Percentiles rank a stretch among this genome's conserved stretches.
phyloP scores from a whole-genome alignment of 2,329 filamentous ascomycete genomes.

The Echinosphaeria canescens region DNA sequence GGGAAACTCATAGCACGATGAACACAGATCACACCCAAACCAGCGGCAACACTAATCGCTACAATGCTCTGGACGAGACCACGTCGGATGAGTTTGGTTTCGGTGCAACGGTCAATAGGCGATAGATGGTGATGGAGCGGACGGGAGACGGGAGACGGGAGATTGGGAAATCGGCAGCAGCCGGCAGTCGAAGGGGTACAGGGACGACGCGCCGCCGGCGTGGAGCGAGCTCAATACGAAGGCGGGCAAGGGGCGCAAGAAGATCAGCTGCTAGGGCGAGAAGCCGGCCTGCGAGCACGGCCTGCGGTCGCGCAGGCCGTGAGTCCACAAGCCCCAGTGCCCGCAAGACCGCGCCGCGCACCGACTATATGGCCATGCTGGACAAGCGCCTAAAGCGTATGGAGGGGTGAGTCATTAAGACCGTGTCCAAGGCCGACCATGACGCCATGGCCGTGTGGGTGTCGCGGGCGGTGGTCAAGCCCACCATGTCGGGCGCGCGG shows the following conservation, averaged over 20 bases:
- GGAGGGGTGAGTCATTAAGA: conserved; percentile 95
- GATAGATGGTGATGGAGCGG: conserved; percentile 23
- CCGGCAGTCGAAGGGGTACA: conserved; percentile 34
- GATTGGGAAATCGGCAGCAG: too few relatives aligned
- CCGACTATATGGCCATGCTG: conserved; percentile 98
- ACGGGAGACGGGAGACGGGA: too few relatives aligned
- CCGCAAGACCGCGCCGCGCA: conserved; percentile 79
- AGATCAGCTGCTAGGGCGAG: conserved; percentile 93
- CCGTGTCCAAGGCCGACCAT: conserved; percentile 72
- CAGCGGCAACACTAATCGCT: too few relatives aligned
- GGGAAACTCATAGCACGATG: too few relatives aligned
- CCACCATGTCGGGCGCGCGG: conserved; percentile 37
- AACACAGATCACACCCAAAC: too few relatives aligned
- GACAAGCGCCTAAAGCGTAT: conserved; percentile 91
- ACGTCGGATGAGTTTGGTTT: conserved; percentile 37
- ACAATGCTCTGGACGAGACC: conserved; percentile 27
- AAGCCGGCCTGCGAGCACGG: conserved; percentile 97
- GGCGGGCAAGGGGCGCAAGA: conserved; percentile 94
- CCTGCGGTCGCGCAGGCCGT: conserved; percentile 75
- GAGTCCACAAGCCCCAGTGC: conserved; percentile 96
- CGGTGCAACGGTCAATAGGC: conserved; percentile 14
- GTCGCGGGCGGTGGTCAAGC: conserved; percentile 67
- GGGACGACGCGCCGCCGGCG: conserved; percentile 33
- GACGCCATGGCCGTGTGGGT: conserved; percentile 40
- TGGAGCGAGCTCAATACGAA: conserved; percentile 80